phyloP scores from a whole-genome alignment of 2,329 filamentous ascomycete species.

The Nemania abortiva region DNA sequence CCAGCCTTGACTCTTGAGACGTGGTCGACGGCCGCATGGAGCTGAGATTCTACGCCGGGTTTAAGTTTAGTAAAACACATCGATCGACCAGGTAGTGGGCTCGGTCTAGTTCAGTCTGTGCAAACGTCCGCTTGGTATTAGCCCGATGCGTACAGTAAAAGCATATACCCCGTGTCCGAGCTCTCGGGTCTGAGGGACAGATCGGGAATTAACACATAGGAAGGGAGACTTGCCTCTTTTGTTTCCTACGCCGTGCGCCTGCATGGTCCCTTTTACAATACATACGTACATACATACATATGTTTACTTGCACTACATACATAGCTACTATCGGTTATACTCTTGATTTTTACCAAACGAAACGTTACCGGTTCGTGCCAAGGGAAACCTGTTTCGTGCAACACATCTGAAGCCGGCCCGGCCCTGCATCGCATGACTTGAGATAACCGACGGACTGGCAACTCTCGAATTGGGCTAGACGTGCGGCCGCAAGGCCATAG shows the following conservation, averaged over 20 bases:
- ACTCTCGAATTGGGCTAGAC: slow-evolving; percentile 1
- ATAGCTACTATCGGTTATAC: not conserved
- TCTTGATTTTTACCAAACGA: not conserved
- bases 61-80: slow-evolving; percentile 25
- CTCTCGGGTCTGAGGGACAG: slow-evolving; percentile 20
- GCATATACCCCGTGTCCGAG: slow-evolving; percentile 17
- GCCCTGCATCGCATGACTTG: slow-evolving; percentile 24
- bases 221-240: slow-evolving; percentile 2
- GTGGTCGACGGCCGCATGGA: not conserved
- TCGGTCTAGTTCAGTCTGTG: slow-evolving; percentile 2
- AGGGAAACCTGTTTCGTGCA: slow-evolving; percentile 17
- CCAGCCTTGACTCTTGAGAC: not conserved
- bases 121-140: slow-evolving; percentile 6
- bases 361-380: slow-evolving; percentile 15
- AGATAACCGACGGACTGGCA: slow-evolving; percentile 29
- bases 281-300: not conserved
- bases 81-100: slow-evolving; percentile 8
- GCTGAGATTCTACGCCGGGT: not conserved
- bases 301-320: not conserved
- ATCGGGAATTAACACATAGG: slow-evolving; percentile 8
- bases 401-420: slow-evolving; percentile 31
- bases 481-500: slow-evolving; percentile 7
- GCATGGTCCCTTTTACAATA: slow-evolving; percentile 5
- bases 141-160: slow-evolving; percentile 13
- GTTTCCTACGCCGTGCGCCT: not conserved